Conservation (phyloP, 2,329 filamentous ascomycete genomes). For the Lachnellula occidentalis region DNA sequence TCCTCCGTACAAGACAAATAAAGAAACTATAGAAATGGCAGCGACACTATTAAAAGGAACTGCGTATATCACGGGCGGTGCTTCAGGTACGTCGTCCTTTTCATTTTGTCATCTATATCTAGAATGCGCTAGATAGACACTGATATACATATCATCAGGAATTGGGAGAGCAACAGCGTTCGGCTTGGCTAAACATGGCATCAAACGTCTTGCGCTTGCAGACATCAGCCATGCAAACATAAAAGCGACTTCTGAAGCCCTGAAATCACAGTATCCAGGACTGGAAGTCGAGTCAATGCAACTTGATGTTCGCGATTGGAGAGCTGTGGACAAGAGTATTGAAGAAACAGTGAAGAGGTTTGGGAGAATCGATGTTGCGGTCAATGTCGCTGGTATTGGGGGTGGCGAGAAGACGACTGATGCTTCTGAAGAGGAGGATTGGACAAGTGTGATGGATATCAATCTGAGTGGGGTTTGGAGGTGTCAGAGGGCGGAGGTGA, state of each 20-base stretch:
- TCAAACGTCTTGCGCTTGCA: conserved; percentile 41
- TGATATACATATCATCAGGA: conserved; percentile 30
- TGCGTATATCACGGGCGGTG: conserved; percentile 44
- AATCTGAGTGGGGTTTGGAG: conserved; percentile 53
- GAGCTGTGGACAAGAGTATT: conserved; percentile 40
- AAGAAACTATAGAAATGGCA: conserved; percentile 9
- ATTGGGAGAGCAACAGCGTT: conserved; percentile 44
- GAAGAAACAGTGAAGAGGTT: conserved; percentile 39
- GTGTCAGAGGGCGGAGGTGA: conserved; percentile 49
- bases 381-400: conserved; percentile 50
- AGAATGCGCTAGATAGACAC: not conserved
- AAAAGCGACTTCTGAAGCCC: conserved; percentile 27
- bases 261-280: conserved; percentile 35
- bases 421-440: conserved; percentile 42
- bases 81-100: conserved; percentile 33
- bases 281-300: conserved; percentile 37
- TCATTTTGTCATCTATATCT: too few relatives aligned
- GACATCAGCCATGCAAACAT: conserved; percentile 39
- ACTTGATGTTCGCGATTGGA: conserved; percentile 42
- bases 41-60: conserved; percentile 38
- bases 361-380: conserved; percentile 48
- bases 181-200: conserved; percentile 43
- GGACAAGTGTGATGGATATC: conserved; percentile 44
- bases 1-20: too few relatives aligned
- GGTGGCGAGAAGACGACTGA: conserved; percentile 40